Evolutionary conservation across 2,329 filamentous ascomycete species (phyloP), one percentile per base, ranked within the genome.

Genomic region (Sporothrix pallida): DNA sequence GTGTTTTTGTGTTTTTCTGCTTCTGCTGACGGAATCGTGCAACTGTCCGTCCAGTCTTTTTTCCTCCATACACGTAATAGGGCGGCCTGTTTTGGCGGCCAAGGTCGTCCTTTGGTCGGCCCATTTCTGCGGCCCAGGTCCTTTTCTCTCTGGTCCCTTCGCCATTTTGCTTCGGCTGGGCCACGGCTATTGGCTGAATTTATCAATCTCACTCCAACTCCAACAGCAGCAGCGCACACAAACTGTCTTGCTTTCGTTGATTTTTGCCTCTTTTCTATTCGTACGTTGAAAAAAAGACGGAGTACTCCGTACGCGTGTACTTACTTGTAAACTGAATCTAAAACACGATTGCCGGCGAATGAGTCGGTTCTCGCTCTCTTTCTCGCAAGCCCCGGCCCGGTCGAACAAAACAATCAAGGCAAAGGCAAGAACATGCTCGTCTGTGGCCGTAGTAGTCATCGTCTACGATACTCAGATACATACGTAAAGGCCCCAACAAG

Each of bases 111-210:
- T 52, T 48, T 52, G 13, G 65, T 37, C 44, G 65, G 65, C 20
- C 65, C 65, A 52, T 52, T 52, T 65, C 46, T 68, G 65, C 65
- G 62, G 42, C 62, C 62, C 44, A 68, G 63, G 6, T 17, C 31
- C 5, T 37, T 37, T 37, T 37, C 31, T 37, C 31, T 37, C 31
- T 37, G 4, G 31, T 37, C 31, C 5, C 31, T 37, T 12, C 44
- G 4, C 58, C 58, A 63, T 31, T 63, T 26, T 63, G 4, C 12
- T 15, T 52, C 42, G 20, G n/a, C n/a, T 17, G n/a, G 20, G 5
- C n/a, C n/a, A 63, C 20, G 42, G 13, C 15, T 26, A 67, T 67
- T 67, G 63, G 63, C 20, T 31, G 13, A 12, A 31, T 3, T 31
- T 23, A 12, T 26, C 42, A 20, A 20, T 65, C 60, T 46, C 58